phyloP scores from a whole-genome alignment of 2,329 filamentous ascomycete genomes.

The Drechmeria coniospora region DNA sequence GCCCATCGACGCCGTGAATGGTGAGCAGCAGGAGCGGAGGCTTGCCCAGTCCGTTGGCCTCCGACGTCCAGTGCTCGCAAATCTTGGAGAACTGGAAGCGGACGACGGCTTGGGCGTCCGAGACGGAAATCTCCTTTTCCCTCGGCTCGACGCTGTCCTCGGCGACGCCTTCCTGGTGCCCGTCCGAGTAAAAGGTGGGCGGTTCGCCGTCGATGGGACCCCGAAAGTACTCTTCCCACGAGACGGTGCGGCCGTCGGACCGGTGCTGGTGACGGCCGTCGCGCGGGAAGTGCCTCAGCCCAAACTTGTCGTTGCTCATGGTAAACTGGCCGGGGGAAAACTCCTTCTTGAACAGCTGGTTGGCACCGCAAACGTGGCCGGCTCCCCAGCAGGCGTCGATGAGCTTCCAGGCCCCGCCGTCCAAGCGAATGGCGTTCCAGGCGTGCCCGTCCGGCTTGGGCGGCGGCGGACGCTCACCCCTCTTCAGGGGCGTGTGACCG shows the following conservation, averaged over 20 bases:
- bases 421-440: conserved; percentile 86
- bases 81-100: conserved; percentile 68
- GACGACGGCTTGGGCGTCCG: conserved; percentile 38
- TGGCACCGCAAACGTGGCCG: conserved; percentile 42
- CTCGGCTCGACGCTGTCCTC: conserved; percentile 43
- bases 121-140: conserved; percentile 38
- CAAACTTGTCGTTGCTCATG: conserved; percentile 62
- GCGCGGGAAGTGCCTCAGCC: conserved; percentile 61
- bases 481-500: conserved; percentile 47
- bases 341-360: conserved; percentile 44
- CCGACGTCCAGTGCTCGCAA: conserved; percentile 73
- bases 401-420: conserved; percentile 79
- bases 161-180: conserved; percentile 34
- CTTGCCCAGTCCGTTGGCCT: conserved; percentile 48
- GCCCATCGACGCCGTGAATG: conserved; percentile 50
- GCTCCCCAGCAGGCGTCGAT: conserved; percentile 90
- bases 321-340: conserved; percentile 52
- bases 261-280: conserved; percentile 58
- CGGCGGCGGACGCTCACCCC: conserved; percentile 51
- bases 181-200: conserved; percentile 29
- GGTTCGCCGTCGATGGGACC: conserved; percentile 38
- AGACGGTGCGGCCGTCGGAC: conserved; percentile 48
- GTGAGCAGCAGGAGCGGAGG: conserved; percentile 56
- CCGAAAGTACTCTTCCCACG: conserved; percentile 72
- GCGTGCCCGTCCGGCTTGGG: conserved; percentile 55